Evolutionary conservation across 2,329 filamentous ascomycete genomes (phyloP), one percentile per base, ranked within the genome.

Genomic region (Colletotrichum karsti): DNA sequence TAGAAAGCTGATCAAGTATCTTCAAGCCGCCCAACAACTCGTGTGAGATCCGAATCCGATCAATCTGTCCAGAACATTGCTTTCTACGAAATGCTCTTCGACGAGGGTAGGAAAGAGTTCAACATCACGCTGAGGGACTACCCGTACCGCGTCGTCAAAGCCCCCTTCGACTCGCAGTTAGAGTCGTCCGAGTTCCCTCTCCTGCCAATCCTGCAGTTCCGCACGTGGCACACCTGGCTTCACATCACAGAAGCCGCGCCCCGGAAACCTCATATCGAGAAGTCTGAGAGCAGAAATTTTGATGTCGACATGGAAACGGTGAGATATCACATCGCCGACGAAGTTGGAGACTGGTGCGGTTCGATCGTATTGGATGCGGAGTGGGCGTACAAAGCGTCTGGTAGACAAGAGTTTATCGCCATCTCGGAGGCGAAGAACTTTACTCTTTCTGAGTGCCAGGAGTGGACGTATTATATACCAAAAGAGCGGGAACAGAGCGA

Each of bases 391-490:
- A 54, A 62, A 15, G 64, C 67, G 2, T 46, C 33, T 4, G 35
- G 44, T 5, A 41, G 39, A 44, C 68, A 63, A 30, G 70, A 75
- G 18, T 77, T 79, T 61, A 74, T 79, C 35, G 77, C 79, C 6
- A 71, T 80, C 10, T 78, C 75, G 0, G 75, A 80, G 3, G 77
- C 78, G 4, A 78, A 77, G 61, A 54, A 56, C 0, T 79, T 81
- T 59, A 74, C 75, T 4, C 30, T 65, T 5, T 73, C 74, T 1
- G 78, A 80, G 69, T 77, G 69, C 46, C 63, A 67, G 8, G 70
- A 55, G n/a, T 80, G 78, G 77, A 78, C 72, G 3, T 78, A 78
- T 63, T 80, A 78, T 42, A 73, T 79, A 7, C 77, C 77, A 15
- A 73, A 75, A 53, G 76, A 78, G 62, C 64, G 74, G 13, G 70